Conservation (phyloP, 805 yeast species). For the Yarrowia alimentaria region DNA sequence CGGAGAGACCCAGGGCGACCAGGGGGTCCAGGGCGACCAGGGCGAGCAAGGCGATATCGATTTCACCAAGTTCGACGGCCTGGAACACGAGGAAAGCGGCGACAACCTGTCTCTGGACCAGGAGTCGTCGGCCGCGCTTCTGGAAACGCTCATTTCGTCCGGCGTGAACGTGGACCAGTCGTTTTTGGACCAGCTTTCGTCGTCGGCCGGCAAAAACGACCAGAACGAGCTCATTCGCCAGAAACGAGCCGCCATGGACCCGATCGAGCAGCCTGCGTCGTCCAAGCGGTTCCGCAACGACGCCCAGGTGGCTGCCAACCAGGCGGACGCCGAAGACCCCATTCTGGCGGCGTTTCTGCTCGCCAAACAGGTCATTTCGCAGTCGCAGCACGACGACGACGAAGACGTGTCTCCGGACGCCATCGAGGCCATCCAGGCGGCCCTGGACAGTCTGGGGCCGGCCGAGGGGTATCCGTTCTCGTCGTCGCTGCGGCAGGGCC, state of each 20-base stretch:
- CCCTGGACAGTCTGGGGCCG: conserved; percentile 29
- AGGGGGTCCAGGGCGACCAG: conserved; percentile 2
- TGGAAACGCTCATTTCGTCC: conserved; percentile 14
- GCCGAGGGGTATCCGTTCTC: conserved; percentile 3
- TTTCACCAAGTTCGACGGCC: conserved; percentile 21
- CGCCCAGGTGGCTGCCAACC: not conserved
- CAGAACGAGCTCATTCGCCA: conserved; percentile 16
- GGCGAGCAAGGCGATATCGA: conserved; percentile 23
- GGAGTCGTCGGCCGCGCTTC: conserved; percentile 22
- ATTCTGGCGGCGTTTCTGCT: conserved; percentile 40
- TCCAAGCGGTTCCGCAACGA: conserved; percentile 4
- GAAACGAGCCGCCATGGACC: conserved; percentile 6
- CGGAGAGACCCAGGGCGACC: conserved; percentile 20
- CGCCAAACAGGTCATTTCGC: conserved; percentile 40
- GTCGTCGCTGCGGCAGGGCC: no score
- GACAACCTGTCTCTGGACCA: conserved; percentile 17
- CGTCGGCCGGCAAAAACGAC: conserved; percentile 9
- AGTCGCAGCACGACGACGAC: conserved; percentile 15
- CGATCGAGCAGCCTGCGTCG: conserved; percentile 19
- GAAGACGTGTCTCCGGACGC: conserved; percentile 31
- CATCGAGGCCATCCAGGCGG: conserved; percentile 35
- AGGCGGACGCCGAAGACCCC: conserved; percentile 29
- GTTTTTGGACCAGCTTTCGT: conserved; percentile 19
- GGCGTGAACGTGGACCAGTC: conserved; percentile 23
- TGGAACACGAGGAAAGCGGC: conserved; percentile 17